These are phyloP conservation scores for Litchi chinensis DNA, from an alignment of 345 rosid genomes.

Conservation along the genomic window DNA sequence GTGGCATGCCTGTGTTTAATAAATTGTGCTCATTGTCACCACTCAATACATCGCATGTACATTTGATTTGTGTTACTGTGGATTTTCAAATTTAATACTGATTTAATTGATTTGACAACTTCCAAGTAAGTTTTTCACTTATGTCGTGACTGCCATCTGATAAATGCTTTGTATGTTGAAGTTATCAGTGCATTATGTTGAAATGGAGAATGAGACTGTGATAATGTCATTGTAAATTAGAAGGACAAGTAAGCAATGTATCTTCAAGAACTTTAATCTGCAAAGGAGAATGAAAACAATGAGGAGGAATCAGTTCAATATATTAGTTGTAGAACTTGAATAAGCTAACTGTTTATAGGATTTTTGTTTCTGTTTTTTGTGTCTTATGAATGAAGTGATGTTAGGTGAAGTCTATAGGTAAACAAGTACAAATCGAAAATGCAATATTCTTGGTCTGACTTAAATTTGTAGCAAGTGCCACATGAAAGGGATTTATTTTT, in stretches of 20 bases:
- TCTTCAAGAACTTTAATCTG: not conserved
- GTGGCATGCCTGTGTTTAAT: not conserved
- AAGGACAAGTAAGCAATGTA: not conserved
- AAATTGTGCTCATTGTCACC: not conserved
- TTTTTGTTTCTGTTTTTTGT: not conserved
- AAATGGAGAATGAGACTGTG: not conserved
- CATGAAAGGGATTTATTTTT: not conserved
- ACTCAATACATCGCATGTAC: not conserved
- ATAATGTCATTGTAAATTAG: not conserved
- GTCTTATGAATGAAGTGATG: too few species aligned
- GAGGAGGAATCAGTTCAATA: not conserved
- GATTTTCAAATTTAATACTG: not conserved
- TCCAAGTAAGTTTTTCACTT: not conserved
- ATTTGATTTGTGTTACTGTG: not conserved
- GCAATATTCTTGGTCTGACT: not conserved
- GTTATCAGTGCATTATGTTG: not conserved
- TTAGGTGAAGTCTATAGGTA: not conserved
- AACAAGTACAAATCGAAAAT: not conserved
- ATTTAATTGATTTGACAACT: not conserved
- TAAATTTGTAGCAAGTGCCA: not conserved
- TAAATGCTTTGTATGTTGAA: not conserved
- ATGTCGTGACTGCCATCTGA: not conserved
- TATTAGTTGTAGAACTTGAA: not conserved
- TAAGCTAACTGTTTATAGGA: not conserved
- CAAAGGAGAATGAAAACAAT: not conserved